Base-by-base conservation (phyloP, 805 yeast species). In the Lipomyces yamadae region DNA sequence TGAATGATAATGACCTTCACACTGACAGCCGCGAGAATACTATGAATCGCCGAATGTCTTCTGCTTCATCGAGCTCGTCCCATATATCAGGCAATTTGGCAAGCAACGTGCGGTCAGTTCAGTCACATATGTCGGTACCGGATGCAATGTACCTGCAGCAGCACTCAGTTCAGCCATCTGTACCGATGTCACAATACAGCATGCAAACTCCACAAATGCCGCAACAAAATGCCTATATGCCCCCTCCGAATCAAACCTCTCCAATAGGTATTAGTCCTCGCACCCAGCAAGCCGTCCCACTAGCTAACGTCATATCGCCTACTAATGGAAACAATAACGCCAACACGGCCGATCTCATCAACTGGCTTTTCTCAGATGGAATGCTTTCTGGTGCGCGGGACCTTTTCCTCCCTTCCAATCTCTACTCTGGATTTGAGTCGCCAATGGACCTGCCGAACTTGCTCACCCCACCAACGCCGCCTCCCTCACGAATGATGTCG, bases 371-470 rank as follows among this genome's bases (percentile, higher is more conserved):
- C 59, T 77, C 80, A 0, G 80, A 78, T 61, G 76, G 75, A 18
- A 68, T 74, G 70, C 66, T 74, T 35, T 72, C 78, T 4, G 71
- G 72, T 30, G 66, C 74, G 15, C 61, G 70, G 15, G 76, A 76
- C 45, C 70, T 72, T 11, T 61, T 72, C 45, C 62, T 74, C 10
- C 72, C 76, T 2, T 60, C 75, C 3, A 63, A 61, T 33, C 59
- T 72, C 52, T 73, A 70, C 61, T 67, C 75, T 24, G 58, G 64
- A 7, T 70, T 78, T 48, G 78, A 77, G 48, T 74, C 78, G 34
- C 84, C 84, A 29, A 68, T 79, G 37, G 82, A 77, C 60, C 72
- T 84, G 15, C 81, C 82, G 61, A 74, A 76, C 8, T 61, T 74
- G 18, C 71, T 83, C 2, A 72, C 83, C 2, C 79, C 81, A 6